Evolutionary conservation across 2,329 filamentous ascomycete genomes (phyloP), one percentile per base, ranked within the genome.

Genomic region (Lasiodiplodia sp.): DNA sequence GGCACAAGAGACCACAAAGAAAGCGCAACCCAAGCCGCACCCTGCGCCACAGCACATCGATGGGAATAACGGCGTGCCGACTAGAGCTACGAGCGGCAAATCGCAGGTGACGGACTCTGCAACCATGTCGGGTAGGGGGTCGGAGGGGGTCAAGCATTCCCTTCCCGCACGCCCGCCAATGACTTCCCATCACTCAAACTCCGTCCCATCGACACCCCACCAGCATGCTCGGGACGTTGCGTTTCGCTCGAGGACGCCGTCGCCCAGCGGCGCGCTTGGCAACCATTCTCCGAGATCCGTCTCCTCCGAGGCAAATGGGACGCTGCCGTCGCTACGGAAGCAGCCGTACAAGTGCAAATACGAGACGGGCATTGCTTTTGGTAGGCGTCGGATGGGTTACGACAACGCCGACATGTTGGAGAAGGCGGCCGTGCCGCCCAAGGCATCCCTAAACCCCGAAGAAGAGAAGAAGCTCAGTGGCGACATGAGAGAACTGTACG

Each of bases 121-220:
- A 69, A 73, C 57, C 37, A 77, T 77, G 74, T 72, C 70, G 47
- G 72, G 71, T 72, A 79, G 75, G 71, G 73, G 72, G 63, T 72
- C 75, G 10, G 75, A 79, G 38, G 69, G 69, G 34, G 44, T 71
- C 18, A 55, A 58, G 64, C 72, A 72, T 66, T 70, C 73, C 51
- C 75, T 75, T 55, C 66, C 72, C 34, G 74, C 82, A 77, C 81
- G 86, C 72, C 82, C 85, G 69, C 81, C 86, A 71, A 80, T 87
- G 72, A 81, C 81, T 69, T 87, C 85, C 57, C 88, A 89, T 65
- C 88, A 96, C 77, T 96, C 95, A 28, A 97, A 87, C 78, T 98
- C 95, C 10, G 92, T 97, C 60, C 95, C 95, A 1, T 96, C 95
- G 1, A 98, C 95, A 3, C 96, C 95, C 10, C 92, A 95, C 76